A percentile compares a stretch with the other conserved stretches of the same genome.
These are phyloP conservation scores for Oryza punctata DNA, from an alignment of 176 grass and related monocot species.

Conservation along the genomic window DNA sequence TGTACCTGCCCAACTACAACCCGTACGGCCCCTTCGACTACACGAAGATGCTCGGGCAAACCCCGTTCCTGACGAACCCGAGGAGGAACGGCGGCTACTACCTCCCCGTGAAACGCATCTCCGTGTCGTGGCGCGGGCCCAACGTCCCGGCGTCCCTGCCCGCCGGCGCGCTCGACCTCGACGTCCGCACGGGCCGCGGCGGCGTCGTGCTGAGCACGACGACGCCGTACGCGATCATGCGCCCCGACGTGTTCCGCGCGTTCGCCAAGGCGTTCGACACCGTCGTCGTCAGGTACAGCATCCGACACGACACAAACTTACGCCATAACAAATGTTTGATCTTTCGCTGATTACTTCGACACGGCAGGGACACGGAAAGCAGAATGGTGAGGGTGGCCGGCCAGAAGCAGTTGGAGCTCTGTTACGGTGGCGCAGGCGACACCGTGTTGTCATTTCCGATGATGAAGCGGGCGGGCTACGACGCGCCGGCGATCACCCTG, in stretches of 20 bases:
- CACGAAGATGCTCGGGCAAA: slow-evolving; percentile 27
- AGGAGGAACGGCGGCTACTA: slow-evolving; percentile 38
- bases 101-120: slow-evolving; percentile 31
- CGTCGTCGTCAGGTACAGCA: too few relatives aligned
- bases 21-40: background rate
- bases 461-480: too few relatives aligned
- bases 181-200: slow-evolving; percentile 29
- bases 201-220: slow-evolving; percentile 59
- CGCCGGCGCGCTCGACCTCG: slow-evolving; percentile 18
- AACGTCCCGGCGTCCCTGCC: background rate
- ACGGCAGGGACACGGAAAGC: background rate
- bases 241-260: slow-evolving; percentile 41
- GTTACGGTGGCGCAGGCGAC: too few relatives aligned
- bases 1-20: slow-evolving; percentile 5
- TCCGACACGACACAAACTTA: too few relatives aligned
- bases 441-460: too few relatives aligned
- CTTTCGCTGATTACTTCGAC: too few relatives aligned
- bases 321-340: background rate
- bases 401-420: too few relatives aligned
- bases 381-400: background rate
- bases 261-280: slow-evolving; percentile 41
- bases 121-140: slow-evolving; percentile 2
- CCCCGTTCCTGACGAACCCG: slow-evolving; percentile 45
- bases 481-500: too few relatives aligned
- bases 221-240: slow-evolving; percentile 45